Evolutionary conservation across 192 early-diverging fungal genomes (phyloP), one percentile per base, ranked within the genome.

Genomic region (Thoreauomyces humboldtii): DNA sequence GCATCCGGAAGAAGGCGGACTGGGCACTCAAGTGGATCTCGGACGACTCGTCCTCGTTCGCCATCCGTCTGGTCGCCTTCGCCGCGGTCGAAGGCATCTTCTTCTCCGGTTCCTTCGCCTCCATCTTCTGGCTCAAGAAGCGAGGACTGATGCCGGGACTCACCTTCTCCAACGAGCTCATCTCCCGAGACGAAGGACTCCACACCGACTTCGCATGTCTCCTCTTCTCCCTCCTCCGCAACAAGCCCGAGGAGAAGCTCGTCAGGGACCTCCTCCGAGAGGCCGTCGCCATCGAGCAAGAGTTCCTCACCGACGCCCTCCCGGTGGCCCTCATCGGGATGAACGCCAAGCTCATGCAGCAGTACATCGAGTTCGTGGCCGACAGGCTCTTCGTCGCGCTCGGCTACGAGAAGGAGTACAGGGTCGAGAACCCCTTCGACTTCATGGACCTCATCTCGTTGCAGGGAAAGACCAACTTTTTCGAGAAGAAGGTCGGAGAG

Each of bases 121-220:
- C 96, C 25, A 98, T 98, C 82, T 98, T 98, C 71, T 98, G 94
- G 94, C 90, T 98, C 73, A 98, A 97, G 89, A 98, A 98, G 85
- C 90, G 94, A 67, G 96, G 94, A 19, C 74, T 97, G 60, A 96
- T 96, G 94, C 92, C 93, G 34, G 96, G 96, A 22, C 83, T 98
- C 64, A 94, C 96, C 38, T 97, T 98, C 82, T 91, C 89, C 62
- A 98, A 98, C 80, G 93, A 98, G 76, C 83, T 98, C 24, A 97
- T 98, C 75, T 95, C 90, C 25, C 88, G 94, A 34, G 96, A 98
- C 74, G 96, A 98, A 75, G 96, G 94, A 38, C 84, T 97, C 19
- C 96, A 98, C 77, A 91, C 88, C 36, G 96, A 97, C 74, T 98
- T 98, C 83, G 96, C 94, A 38, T 96, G 94, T 78, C 76, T 97